Evolutionary conservation across 164 flowering plant genomes (phyloP), one percentile per base, ranked within the genome.

Genomic region (Macadamia integrifolia): DNA sequence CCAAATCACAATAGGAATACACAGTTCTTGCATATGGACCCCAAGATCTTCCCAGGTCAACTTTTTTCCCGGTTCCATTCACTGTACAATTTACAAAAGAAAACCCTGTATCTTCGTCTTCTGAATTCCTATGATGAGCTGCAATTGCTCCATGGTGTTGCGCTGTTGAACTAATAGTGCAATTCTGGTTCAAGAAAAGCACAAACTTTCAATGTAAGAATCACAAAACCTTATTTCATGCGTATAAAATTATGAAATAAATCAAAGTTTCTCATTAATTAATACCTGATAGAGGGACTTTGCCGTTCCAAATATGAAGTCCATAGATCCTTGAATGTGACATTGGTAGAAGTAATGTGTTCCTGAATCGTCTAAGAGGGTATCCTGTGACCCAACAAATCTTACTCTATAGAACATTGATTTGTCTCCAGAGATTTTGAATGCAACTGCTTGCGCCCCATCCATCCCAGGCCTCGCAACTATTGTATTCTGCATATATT

Each of bases 21-120:
- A 90, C 60, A 1, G 71, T 57, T 65, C 86, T 78, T 42, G 99
- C 84, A 71, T 90, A 89, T 65, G 75, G 60, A 13, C 97, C 97
- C 97, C 97, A 94, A 8, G 97, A 92, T 83, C 99, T 80, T 58
- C 97, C 99, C 71, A 94, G 50, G 48, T 61, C 79, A 8, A 80
- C 53, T 2, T 35, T 35, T 0, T 28, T 69, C 0, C 97, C 97
- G 2, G 78, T 83, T 12, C 99, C 99, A 23, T 40, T 79, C 31
- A 94, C 71, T 7, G 9, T 71, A 65, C 97, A 91, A 66, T 82
- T 77, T 12, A 86, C 80, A 52, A 94, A 94, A 15, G 97, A 87
- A 69, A 88, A 94, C 0, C 97, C 97, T 0, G 95, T 79, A 23
- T 86, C 75, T 0, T 91, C 92, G 15, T 66, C 13, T 1, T 79